phyloP scores from a whole-genome alignment of 1,284 basidiomycete species.

The Fomitopsis betulina region DNA sequence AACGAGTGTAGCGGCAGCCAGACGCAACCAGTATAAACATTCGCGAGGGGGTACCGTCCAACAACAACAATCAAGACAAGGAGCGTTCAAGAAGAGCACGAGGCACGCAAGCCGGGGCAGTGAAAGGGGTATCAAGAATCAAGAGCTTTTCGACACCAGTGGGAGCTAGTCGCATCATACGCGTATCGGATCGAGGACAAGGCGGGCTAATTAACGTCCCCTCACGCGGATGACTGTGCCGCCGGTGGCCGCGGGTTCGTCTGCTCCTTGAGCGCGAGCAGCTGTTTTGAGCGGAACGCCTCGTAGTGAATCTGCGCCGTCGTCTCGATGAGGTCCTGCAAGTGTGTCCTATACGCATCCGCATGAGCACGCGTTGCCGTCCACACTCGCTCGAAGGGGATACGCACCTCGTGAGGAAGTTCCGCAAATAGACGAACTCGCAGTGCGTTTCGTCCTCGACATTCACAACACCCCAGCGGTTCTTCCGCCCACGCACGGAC shows the following conservation, averaged over 20 bases:
- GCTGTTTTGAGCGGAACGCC: conserved; percentile 97
- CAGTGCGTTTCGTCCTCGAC: conserved; percentile 97
- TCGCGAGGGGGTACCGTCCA: conserved; percentile 9
- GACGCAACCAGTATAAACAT: conserved; percentile 18
- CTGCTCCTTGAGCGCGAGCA: conserved; percentile 86
- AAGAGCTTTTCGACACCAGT: conserved; percentile 10
- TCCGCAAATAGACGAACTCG: conserved; percentile 96
- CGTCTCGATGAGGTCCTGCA: conserved; percentile 98
- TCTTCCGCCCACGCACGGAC: conserved; percentile 92
- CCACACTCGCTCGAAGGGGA: background rate
- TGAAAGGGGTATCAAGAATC: conserved; percentile 23
- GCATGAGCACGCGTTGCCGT: background rate
- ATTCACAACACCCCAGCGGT: conserved; percentile 97
- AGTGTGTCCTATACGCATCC: conserved; percentile 66
- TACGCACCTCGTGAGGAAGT: conserved; percentile 86
- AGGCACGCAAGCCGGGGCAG: conserved; percentile 1
- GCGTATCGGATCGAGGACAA: background rate
- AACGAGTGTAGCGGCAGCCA: conserved; percentile 20
- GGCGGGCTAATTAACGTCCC: background rate
- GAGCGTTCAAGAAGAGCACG: conserved; percentile 16
- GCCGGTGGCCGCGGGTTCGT: conserved; percentile 27
- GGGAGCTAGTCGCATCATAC: background rate
- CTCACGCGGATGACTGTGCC: conserved; percentile 10
- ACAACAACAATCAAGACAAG: conserved; percentile 22
- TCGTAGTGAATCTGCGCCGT: conserved; percentile 99